Percentiles rank a stretch among this genome's conserved stretches.
Conservation (phyloP, 805 yeast genomes). For the Starmerella stellata region DNA sequence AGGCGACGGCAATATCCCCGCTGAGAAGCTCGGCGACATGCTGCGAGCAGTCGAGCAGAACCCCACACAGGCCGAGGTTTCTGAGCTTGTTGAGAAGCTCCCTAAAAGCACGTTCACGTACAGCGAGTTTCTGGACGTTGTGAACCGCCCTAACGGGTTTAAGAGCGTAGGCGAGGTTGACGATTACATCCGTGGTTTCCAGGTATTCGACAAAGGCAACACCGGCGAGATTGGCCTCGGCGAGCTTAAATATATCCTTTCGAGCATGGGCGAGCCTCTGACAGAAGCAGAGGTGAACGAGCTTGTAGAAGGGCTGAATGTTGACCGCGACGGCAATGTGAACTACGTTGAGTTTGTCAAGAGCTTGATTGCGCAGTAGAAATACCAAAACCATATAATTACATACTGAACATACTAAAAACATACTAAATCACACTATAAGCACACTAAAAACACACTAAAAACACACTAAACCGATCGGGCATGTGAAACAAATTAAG, state of each 20-base stretch:
- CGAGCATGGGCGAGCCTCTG: conserved; percentile 89
- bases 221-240: conserved; percentile 96
- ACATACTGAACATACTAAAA: too few relatives aligned
- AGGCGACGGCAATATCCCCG: conserved; percentile 80
- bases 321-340: conserved; percentile 83
- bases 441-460: too few relatives aligned
- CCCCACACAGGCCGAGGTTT: conserved; percentile 82
- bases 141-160: conserved; percentile 64
- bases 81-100: conserved; percentile 33
- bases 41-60: conserved; percentile 95
- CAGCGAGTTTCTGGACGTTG: conserved; percentile 55
- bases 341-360: conserved; percentile 87
- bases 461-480: too few relatives aligned
- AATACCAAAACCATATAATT: too few relatives aligned
- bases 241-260: conserved; percentile 81
- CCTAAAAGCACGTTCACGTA: conserved; percentile 36
- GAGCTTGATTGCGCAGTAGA: conserved; percentile 72
- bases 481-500: too few relatives aligned
- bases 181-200: conserved; percentile 90
- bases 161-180: conserved; percentile 74
- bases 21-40: conserved; percentile 74
- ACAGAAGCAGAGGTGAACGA: conserved; percentile 87
- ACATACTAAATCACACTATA: too few relatives aligned
- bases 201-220: conserved; percentile 89
- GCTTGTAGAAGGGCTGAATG: conserved; percentile 82